Percentiles rank a stretch among this genome's conserved stretches.
These are phyloP conservation scores for Fabrea salina DNA, from an alignment of 169 alveolate species.

Conservation along the genomic window DNA sequence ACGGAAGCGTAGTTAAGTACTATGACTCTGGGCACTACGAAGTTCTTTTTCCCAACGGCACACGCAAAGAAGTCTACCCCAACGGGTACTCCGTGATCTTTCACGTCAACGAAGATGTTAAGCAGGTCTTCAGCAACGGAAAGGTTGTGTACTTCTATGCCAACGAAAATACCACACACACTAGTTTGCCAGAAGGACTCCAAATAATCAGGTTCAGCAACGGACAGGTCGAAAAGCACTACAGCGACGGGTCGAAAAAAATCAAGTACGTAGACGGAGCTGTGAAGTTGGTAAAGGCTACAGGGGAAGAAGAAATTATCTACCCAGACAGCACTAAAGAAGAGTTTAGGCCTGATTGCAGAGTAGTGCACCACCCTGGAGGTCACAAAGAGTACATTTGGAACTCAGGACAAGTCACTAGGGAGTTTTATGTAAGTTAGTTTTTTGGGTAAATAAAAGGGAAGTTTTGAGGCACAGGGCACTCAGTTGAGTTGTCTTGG, in stretches of 20 bases:
- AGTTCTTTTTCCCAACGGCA: slow-evolving; percentile 34
- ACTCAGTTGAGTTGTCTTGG: too few species aligned
- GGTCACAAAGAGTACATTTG: slow-evolving; percentile 84
- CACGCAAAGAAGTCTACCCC: slow-evolving; percentile 59
- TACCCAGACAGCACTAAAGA: slow-evolving; percentile 68
- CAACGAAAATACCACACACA: slow-evolving; percentile 67
- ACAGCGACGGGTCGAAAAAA: slow-evolving; percentile 56
- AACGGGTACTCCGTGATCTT: slow-evolving; percentile 69
- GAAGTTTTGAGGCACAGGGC: too few species aligned
- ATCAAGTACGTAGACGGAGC: slow-evolving; percentile 51
- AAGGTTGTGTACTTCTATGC: slow-evolving; percentile 64
- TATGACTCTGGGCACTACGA: slow-evolving; percentile 68
- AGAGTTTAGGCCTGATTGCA: slow-evolving; percentile 31
- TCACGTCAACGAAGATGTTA: slow-evolving; percentile 64
- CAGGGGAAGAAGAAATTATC: slow-evolving; percentile 71
- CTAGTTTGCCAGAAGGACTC: slow-evolving; percentile 56
- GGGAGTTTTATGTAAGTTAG: too few species aligned
- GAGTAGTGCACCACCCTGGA: slow-evolving; percentile 57
- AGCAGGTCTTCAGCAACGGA: slow-evolving; percentile 69
- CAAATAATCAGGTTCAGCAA: slow-evolving; percentile 58
- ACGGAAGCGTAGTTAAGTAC: slow-evolving; percentile 64
- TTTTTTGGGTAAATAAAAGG: too few species aligned
- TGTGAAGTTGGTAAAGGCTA: slow-evolving; percentile 47
- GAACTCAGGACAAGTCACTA: too few species aligned
- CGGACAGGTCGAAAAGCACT: slow-evolving; percentile 51